Evolutionary conservation across 169 alveolate genomes (phyloP).

Genomic region (Amoebophrya sp.): DNA sequence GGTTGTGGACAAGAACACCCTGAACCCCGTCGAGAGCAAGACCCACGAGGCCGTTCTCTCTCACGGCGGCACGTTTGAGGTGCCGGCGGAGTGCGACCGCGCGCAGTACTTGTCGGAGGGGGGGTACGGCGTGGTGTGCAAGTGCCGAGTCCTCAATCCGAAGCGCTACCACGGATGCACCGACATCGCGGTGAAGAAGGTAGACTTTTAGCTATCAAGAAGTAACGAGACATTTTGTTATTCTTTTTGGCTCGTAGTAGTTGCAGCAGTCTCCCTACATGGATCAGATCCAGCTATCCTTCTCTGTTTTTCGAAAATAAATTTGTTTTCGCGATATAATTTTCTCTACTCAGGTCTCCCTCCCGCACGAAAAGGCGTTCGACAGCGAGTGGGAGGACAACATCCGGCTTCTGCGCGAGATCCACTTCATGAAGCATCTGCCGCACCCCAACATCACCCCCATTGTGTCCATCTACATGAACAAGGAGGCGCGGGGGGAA

Average conservation of each 20-base stretch:
- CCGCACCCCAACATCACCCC: not conserved
- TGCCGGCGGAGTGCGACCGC: not conserved
- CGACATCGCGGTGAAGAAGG: not conserved
- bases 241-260: too few relatives aligned
- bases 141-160: not conserved
- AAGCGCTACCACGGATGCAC: not conserved
- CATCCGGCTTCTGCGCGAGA: not conserved
- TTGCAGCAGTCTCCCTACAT: too few relatives aligned
- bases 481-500: not conserved
- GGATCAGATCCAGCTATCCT: too few relatives aligned
- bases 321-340: too few relatives aligned
- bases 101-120: not conserved
- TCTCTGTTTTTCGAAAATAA: too few relatives aligned
- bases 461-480: not conserved
- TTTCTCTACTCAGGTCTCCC: constrained; percentile 3
- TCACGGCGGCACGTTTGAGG: not conserved
- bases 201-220: too few relatives aligned
- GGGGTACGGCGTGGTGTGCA: not conserved
- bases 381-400: not conserved
- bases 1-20: not conserved
- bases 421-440: not conserved
- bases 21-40: too few relatives aligned
- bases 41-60: too few relatives aligned
- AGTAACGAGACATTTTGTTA: too few relatives aligned
- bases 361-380: not conserved